A percentile compares a stretch with the other conserved stretches of the same genome.
Conservation (phyloP, 164 flowering plant species). For the Liriodendron chinense region DNA sequence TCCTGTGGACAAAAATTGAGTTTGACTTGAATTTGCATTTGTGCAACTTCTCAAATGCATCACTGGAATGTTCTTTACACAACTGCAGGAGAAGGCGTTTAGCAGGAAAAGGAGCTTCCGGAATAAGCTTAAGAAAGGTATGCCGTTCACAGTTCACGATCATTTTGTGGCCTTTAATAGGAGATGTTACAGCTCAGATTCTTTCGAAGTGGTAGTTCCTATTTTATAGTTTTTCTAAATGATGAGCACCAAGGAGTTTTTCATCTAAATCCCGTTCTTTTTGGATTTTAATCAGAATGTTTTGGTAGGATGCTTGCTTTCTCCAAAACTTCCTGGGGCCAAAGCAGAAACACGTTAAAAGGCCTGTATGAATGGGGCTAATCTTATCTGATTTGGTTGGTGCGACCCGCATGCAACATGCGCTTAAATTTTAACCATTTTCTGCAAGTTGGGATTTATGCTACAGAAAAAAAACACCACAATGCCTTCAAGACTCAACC, state of each 20-base stretch:
- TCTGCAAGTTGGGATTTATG: too few relatives aligned
- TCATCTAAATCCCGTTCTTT: background rate
- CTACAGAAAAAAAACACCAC: too few relatives aligned
- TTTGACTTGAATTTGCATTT: background rate
- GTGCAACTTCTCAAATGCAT: background rate
- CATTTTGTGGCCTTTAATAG: background rate
- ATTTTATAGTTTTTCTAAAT: background rate
- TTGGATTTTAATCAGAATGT: background rate
- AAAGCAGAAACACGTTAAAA: too few relatives aligned
- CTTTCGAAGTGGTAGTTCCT: background rate
- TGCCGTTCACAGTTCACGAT: background rate
- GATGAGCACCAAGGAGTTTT: background rate
- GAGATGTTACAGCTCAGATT: background rate
- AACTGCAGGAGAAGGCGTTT: slow-evolving; percentile 82
- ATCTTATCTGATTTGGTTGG: too few relatives aligned
- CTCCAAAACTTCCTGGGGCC: too few relatives aligned
- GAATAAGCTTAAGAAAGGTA: slow-evolving; percentile 74
- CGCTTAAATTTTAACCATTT: too few relatives aligned
- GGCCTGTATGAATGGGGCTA: too few relatives aligned
- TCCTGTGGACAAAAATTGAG: too few relatives aligned
- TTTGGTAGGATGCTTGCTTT: background rate
- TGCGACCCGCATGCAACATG: too few relatives aligned
- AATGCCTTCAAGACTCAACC: too few relatives aligned
- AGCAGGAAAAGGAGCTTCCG: slow-evolving; percentile 94
- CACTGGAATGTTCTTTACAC: background rate